A percentile compares a stretch with the other conserved stretches of the same genome.
Evolutionary conservation across 768 basidiomycete genomes (phyloP).

Genomic region (Bullera alba): DNA sequence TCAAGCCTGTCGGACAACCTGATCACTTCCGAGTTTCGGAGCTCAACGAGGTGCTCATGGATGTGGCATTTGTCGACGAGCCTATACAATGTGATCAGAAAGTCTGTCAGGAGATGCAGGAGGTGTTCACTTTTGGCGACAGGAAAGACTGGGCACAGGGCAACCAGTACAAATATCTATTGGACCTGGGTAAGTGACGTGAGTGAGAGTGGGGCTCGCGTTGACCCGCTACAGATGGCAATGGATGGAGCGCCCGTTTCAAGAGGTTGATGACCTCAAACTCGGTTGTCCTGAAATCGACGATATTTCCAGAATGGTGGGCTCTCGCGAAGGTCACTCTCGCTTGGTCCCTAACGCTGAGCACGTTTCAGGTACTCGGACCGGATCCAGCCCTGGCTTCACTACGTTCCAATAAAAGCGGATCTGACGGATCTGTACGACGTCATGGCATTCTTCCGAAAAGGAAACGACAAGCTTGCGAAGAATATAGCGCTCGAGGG

Average conservation of each 20-base stretch:
- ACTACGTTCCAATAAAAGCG: conserved; percentile 47
- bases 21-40: conserved; percentile 8
- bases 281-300: conserved; percentile 42
- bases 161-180: background rate
- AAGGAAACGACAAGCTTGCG: conserved; percentile 44
- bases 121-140: background rate
- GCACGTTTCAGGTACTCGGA: conserved; percentile 6
- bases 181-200: conserved; percentile 1
- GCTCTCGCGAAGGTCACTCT: background rate
- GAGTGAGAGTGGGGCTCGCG: background rate
- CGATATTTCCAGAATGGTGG: conserved; percentile 45
- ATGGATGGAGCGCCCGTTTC: conserved; percentile 47
- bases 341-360: background rate
- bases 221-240: conserved; percentile 31
- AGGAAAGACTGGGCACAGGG: background rate
- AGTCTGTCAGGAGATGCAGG: background rate
- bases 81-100: conserved; percentile 33
- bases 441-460: conserved; percentile 39
- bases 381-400: conserved; percentile 19
- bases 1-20: conserved; percentile 23
- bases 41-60: conserved; percentile 32
- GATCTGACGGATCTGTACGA: conserved; percentile 49
- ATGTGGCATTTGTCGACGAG: conserved; percentile 39
- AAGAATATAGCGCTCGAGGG: conserved; percentile 46
- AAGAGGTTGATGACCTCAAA: conserved; percentile 44